Evolutionary conservation across 2,329 filamentous ascomycete species (phyloP).

Genomic region (Aspergillus phoenicis): DNA sequence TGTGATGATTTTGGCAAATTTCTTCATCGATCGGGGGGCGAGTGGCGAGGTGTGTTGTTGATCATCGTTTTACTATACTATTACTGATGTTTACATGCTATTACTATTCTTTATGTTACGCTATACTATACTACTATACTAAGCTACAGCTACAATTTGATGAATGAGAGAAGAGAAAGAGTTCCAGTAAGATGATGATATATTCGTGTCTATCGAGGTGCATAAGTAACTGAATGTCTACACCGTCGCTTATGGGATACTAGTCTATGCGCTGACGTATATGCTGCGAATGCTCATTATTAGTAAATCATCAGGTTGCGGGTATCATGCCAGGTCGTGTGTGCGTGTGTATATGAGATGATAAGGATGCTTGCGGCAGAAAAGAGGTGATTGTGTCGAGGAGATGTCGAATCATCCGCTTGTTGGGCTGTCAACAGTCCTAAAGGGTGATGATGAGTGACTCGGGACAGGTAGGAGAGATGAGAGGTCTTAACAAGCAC

Average conservation of each 20-base stretch:
- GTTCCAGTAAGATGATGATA: neutral
- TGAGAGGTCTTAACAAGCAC: conserved; percentile 28
- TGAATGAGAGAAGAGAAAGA: neutral
- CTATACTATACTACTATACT: neutral
- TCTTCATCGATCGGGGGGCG: no score
- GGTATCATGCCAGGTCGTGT: conserved; percentile 3
- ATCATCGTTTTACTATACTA: no score
- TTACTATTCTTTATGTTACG: no score
- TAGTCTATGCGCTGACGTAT: neutral
- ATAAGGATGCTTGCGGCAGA: neutral
- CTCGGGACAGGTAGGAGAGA: neutral
- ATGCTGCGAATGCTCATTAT: conserved; percentile 7
- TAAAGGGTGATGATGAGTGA: neutral
- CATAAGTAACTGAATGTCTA: neutral
- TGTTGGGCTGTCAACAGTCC: neutral
- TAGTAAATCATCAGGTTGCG: neutral
- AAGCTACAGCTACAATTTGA: neutral
- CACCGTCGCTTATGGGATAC: neutral
- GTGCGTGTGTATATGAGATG: neutral
- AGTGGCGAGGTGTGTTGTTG: no score
- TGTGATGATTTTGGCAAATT: no score
- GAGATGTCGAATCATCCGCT: neutral
- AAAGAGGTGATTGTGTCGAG: neutral
- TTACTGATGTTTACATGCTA: no score
- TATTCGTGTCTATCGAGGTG: neutral